These are phyloP conservation scores for Cnidoscolus chayamansa DNA, from an alignment of 441 rosid species.

Conservation along the genomic window DNA sequence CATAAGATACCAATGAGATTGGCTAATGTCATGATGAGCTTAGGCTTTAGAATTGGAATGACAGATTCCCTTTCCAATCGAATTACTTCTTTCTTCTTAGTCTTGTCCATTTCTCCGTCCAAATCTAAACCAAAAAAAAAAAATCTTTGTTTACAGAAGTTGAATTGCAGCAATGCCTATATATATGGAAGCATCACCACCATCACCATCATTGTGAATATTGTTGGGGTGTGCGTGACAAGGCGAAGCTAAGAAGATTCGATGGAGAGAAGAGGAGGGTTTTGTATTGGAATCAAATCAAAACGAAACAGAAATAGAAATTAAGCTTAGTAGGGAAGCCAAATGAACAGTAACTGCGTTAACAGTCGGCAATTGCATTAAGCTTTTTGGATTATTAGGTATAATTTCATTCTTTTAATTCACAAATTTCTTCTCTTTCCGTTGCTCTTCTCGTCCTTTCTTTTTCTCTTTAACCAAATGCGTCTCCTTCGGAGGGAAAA, in stretches of 20 bases:
- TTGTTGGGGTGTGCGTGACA: not conserved
- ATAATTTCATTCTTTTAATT: not conserved
- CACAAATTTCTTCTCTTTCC: not conserved
- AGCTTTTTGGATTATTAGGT: too few species aligned
- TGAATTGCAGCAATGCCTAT: not conserved
- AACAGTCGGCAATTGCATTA: not conserved
- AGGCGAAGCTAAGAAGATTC: constrained; percentile 19
- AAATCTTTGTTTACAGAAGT: not conserved
- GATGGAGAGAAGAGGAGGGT: not conserved
- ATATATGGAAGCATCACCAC: not conserved
- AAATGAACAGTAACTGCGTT: not conserved
- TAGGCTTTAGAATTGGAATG: constrained; percentile 80
- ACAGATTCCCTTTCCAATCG: constrained; percentile 86
- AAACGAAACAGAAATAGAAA: not conserved
- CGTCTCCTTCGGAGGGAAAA: constrained; percentile 18
- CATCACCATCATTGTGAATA: too few species aligned
- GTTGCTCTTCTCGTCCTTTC: not conserved
- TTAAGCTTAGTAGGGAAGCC: not conserved
- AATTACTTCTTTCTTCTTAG: constrained; percentile 62
- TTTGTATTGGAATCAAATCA: constrained; percentile 23
- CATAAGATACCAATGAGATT: constrained; percentile 57
- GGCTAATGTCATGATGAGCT: constrained; percentile 71
- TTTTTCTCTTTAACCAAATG: not conserved
- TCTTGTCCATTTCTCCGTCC: constrained; percentile 12
- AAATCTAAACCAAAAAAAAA: constrained; percentile 2